A percentile compares a stretch with the other conserved stretches of the same genome.
These are phyloP conservation scores for Boletellus ananas DNA, from an alignment of 768 basidiomycete genomes.

Conservation along the genomic window DNA sequence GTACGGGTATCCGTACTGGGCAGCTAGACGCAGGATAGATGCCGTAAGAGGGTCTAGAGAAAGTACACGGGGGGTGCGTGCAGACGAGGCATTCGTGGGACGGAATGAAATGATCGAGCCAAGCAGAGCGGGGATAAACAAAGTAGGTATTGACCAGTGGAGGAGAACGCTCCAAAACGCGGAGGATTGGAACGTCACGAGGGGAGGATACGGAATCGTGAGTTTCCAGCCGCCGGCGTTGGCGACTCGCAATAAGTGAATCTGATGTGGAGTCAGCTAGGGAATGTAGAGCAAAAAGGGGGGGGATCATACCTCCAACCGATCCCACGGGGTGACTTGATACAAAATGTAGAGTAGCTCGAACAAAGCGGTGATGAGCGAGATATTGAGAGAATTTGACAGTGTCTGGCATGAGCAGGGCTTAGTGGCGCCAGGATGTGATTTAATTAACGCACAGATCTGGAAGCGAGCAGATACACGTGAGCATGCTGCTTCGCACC, in stretches of 20 bases:
- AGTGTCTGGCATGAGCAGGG: constrained; percentile 41
- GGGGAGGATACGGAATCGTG: constrained; percentile 47
- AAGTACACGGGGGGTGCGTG: constrained; percentile 20
- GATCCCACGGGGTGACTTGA: constrained; percentile 52
- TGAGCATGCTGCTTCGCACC: constrained; percentile 17
- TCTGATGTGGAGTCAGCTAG: constrained; percentile 10
- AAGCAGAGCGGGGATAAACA: constrained; percentile 54
- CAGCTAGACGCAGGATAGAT: constrained; percentile 60
- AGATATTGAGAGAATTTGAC: constrained; percentile 64
- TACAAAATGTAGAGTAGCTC: constrained; percentile 55
- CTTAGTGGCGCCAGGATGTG: not conserved
- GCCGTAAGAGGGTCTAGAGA: constrained; percentile 61
- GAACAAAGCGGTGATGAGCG: constrained; percentile 47
- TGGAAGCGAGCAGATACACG: constrained; percentile 19
- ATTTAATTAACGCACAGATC: constrained; percentile 23
- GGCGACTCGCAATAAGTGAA: constrained; percentile 12
- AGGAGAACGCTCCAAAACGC: constrained; percentile 53
- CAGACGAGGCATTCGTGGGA: constrained; percentile 33
- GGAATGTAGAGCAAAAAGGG: not conserved
- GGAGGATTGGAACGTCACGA: constrained; percentile 39
- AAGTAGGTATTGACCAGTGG: constrained; percentile 61
- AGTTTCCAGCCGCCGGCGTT: constrained; percentile 12
- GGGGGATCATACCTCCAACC: constrained; percentile 34
- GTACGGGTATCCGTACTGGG: constrained; percentile 57
- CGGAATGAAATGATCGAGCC: constrained; percentile 64